Percentiles rank a stretch among this genome's conserved stretches.
Evolutionary conservation across 163 green algal species (phyloP).

Genomic region (Scenedesmus sp.): DNA sequence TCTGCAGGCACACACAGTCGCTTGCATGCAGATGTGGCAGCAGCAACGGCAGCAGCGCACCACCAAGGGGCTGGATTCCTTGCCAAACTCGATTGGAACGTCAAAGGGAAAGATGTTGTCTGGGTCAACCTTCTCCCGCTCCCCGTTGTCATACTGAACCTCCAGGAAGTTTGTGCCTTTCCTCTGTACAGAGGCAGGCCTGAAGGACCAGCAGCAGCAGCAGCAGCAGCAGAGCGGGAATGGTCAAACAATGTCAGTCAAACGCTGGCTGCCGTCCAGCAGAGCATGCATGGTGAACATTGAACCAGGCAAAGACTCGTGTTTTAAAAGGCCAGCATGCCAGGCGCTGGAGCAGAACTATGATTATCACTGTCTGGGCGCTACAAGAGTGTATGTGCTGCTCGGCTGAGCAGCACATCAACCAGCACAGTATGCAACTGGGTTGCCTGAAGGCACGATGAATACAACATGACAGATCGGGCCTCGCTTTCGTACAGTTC

Average conservation of each 20-base stretch:
- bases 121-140: slow-evolving; percentile 59
- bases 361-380: background rate
- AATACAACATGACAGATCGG: background rate
- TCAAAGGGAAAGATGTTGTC: slow-evolving; percentile 64
- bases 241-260: background rate
- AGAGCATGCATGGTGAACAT: background rate
- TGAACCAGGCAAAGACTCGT: background rate
- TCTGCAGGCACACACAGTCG: no score
- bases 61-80: slow-evolving; percentile 60
- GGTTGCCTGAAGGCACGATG: background rate
- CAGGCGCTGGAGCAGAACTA: background rate
- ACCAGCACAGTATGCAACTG: background rate
- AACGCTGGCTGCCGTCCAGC: background rate
- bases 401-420: slow-evolving; percentile 14
- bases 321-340: background rate
- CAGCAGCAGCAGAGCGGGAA: background rate
- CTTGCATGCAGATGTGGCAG: background rate
- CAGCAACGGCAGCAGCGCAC: slow-evolving; percentile 43
- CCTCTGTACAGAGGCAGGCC: slow-evolving; percentile 26
- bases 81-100: slow-evolving; percentile 70
- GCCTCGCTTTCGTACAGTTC: background rate
- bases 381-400: background rate
- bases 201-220: background rate
- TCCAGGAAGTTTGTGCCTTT: slow-evolving; percentile 50
- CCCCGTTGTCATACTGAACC: slow-evolving; percentile 78